Evolutionary conservation across 345 rosid genomes (phyloP), one percentile per base, ranked within the genome.

Genomic region (Linum usitatissimum): DNA sequence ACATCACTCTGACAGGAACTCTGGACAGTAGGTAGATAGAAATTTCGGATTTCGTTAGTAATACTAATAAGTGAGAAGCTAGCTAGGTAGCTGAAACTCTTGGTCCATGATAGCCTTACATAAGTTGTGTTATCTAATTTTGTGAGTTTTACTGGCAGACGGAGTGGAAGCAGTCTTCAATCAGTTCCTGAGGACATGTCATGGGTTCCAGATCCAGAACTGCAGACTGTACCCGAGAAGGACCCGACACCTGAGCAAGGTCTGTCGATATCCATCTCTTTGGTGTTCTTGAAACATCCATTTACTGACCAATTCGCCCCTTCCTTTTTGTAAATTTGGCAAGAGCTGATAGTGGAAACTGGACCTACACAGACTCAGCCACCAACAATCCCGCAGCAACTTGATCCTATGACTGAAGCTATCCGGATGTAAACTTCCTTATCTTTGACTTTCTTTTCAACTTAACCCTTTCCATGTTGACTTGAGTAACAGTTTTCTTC

Each of bases 261-360:
- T 23, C 28, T 2, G 28, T 23, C 28, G 28, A 23, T 23, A 23
- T 23, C 28, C 28, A 23, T 23, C 28, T 23, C 28, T 23, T 23
- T 23, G 28, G 28, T 23, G 28, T 23, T 23, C 28, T 23, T 23
- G 28, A 23, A 23, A 23, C 28, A 0, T 23, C 28, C 28, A 23
- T 23, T 23, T 23, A 23, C 28, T 23, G 28, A 23, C 28, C 28
- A 23, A 23, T 23, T 23, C 2, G 28, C 1, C 2, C 28, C 28
- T 23, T 23, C 28, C 28, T 0, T 23, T 23, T 23, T 23, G 28
- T 23, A 23, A 23, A 23, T 23, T 23, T 23, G 28, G 28, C 28
- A 78, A 92, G 97, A 90, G 63, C 63, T 79, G 53, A 65, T 85
- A 76, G 74, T 80, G 61, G 97, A 87, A 79, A 92, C 94, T 58